Conservation (phyloP, 331 rosid genomes). For the Prunus yedoensis region DNA sequence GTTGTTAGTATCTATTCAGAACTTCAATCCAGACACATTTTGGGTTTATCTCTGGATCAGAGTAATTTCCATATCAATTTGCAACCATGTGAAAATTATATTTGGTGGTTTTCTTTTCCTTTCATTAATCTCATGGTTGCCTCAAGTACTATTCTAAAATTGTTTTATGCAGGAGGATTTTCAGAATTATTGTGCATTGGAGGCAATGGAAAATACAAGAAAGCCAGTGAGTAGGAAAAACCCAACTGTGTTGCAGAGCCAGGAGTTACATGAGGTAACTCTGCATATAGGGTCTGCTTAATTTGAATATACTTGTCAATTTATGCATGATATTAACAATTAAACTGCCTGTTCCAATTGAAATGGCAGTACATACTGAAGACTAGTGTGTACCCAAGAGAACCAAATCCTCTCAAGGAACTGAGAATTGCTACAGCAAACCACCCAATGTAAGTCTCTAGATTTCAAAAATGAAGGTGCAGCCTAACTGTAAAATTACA, state of each 20-base stretch:
- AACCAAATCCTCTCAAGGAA: conserved; percentile 48
- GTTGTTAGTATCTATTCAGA: no score
- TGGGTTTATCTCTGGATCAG: no score
- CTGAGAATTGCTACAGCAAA: conserved; percentile 35
- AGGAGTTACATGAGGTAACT: neutral
- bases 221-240: neutral
- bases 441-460: conserved; percentile 26
- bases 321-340: neutral
- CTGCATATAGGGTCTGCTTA: neutral
- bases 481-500: neutral
- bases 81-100: no score
- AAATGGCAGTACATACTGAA: conserved; percentile 51
- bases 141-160: neutral
- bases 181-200: neutral
- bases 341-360: neutral
- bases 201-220: neutral
- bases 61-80: no score
- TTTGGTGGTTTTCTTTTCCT: no score
- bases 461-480: neutral
- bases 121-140: no score
- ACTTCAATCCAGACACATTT: no score
- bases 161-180: neutral
- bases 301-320: neutral
- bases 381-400: conserved; percentile 55
- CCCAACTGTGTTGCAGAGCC: conserved; percentile 13